Evolutionary conservation across 495 filamentous ascomycete species (phyloP).

Genomic region (Durotheca rogersii): DNA sequence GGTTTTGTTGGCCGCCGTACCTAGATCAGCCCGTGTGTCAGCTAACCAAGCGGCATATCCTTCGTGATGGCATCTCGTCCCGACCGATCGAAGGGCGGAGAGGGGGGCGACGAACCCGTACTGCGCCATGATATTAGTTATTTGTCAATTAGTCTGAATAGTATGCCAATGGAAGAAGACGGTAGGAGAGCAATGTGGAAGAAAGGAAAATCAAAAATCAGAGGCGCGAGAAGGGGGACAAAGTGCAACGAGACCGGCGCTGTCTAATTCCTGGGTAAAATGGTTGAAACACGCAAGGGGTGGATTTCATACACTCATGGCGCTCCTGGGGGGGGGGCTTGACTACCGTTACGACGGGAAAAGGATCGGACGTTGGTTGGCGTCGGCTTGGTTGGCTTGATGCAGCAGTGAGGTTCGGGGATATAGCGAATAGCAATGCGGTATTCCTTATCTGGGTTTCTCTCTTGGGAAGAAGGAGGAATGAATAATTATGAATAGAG

Average conservation of each 20-base stretch:
- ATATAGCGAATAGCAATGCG: no score
- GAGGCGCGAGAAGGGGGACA: slow-evolving; percentile 6
- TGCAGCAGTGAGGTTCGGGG: no score
- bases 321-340: slow-evolving; percentile 29
- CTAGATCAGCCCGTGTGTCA: slow-evolving; percentile 34
- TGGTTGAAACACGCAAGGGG: slow-evolving; percentile 33
- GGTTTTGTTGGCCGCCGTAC: slow-evolving; percentile 51
- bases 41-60: slow-evolving; percentile 5
- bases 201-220: slow-evolving; percentile 4
- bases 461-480: no score
- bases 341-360: slow-evolving; percentile 8
- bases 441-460: no score
- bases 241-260: neutral
- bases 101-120: slow-evolving; percentile 38
- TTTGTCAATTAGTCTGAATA: slow-evolving; percentile 8
- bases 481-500: no score
- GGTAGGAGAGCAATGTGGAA: slow-evolving; percentile 7
- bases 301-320: slow-evolving; percentile 51
- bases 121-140: slow-evolving; percentile 44
- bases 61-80: slow-evolving; percentile 7
- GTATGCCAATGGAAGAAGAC: slow-evolving; percentile 11
- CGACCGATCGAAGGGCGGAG: neutral
- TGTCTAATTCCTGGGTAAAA: slow-evolving; percentile 10
- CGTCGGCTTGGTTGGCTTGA: slow-evolving; percentile 7
- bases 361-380: neutral